A percentile compares a stretch with the other conserved stretches of the same genome.
phyloP scores from a whole-genome alignment of 2,329 filamentous ascomycete species.

The Aspergillus cejpii region DNA sequence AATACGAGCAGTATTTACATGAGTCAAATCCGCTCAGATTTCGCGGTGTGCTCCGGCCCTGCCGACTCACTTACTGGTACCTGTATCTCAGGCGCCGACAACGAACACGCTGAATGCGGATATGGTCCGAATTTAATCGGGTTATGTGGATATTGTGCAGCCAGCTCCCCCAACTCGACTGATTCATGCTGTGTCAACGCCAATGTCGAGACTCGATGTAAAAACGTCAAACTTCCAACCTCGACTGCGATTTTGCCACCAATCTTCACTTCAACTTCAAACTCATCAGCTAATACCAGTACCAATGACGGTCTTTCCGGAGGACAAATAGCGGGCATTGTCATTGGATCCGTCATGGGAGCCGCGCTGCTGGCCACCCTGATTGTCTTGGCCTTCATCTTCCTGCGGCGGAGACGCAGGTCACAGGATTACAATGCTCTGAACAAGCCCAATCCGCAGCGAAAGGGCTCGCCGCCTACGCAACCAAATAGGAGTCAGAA shows the following conservation, averaged over 20 bases:
- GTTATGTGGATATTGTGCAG: slow-evolving; percentile 78
- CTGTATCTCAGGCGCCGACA: slow-evolving; percentile 69
- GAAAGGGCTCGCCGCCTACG: slow-evolving; percentile 37
- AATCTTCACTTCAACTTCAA: slow-evolving; percentile 60
- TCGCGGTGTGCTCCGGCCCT: slow-evolving; percentile 79
- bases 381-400: slow-evolving; percentile 53
- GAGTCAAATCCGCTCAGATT: slow-evolving; percentile 80
- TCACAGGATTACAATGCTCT: slow-evolving; percentile 67
- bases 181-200: slow-evolving; percentile 91
- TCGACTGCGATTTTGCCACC: slow-evolving; percentile 54
- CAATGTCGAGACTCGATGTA: slow-evolving; percentile 65
- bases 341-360: slow-evolving; percentile 70
- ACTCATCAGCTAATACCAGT: slow-evolving; percentile 38
- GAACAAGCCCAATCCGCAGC: slow-evolving; percentile 75
- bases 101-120: slow-evolving; percentile 83
- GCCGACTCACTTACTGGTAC: slow-evolving; percentile 65
- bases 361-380: slow-evolving; percentile 62
- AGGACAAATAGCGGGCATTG: slow-evolving; percentile 87
- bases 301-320: slow-evolving; percentile 56
- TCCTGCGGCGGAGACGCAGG: slow-evolving; percentile 52
- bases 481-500: slow-evolving; percentile 40
- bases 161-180: slow-evolving; percentile 80
- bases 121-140: slow-evolving; percentile 65
- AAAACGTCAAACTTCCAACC: slow-evolving; percentile 68
- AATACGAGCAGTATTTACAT: slow-evolving; percentile 59